Conservation (phyloP, 2,329 filamentous ascomycete species). For the Amesomyces nigricolor region DNA sequence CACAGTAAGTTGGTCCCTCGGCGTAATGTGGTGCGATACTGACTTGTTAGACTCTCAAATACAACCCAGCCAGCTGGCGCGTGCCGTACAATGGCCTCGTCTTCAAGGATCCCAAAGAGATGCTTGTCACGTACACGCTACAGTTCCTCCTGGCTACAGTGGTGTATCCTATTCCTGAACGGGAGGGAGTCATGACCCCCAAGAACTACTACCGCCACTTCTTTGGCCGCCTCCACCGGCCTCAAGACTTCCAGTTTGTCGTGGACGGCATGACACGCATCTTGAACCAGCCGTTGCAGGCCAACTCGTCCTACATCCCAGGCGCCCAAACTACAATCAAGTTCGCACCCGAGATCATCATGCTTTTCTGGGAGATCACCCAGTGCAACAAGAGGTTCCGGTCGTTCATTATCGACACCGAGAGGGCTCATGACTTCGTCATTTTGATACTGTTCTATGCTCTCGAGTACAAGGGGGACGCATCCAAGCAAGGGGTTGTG, state of each 20-base stretch:
- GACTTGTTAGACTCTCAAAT: conserved; percentile 72
- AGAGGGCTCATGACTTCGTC: conserved; percentile 87
- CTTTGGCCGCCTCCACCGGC: conserved; percentile 79
- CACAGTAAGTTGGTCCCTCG: conserved; percentile 56
- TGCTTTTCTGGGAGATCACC: conserved; percentile 94
- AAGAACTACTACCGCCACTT: conserved; percentile 96
- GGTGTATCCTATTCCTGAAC: conserved; percentile 82
- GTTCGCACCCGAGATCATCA: conserved; percentile 91
- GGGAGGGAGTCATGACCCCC: conserved; percentile 54
- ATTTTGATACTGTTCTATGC: conserved; percentile 89
- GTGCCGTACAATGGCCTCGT: conserved; percentile 91
- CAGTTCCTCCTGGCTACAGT: conserved; percentile 83
- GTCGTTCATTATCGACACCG: conserved; percentile 94
- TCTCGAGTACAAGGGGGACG: conserved; percentile 78
- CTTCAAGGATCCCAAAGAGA: conserved; percentile 84
- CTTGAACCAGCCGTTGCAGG: conserved; percentile 85
- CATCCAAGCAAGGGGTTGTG: conserved; percentile 84
- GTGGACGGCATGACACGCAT: conserved; percentile 92
- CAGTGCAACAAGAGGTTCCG: conserved; percentile 98
- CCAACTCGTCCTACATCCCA: conserved; percentile 81
- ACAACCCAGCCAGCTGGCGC: conserved; percentile 89
- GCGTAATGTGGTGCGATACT: not conserved
- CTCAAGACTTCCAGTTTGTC: conserved; percentile 96
- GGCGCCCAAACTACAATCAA: conserved; percentile 73
- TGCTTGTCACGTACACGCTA: conserved; percentile 84